Conservation (phyloP, 1,139 yeast species). For the Candida sp. region DNA sequence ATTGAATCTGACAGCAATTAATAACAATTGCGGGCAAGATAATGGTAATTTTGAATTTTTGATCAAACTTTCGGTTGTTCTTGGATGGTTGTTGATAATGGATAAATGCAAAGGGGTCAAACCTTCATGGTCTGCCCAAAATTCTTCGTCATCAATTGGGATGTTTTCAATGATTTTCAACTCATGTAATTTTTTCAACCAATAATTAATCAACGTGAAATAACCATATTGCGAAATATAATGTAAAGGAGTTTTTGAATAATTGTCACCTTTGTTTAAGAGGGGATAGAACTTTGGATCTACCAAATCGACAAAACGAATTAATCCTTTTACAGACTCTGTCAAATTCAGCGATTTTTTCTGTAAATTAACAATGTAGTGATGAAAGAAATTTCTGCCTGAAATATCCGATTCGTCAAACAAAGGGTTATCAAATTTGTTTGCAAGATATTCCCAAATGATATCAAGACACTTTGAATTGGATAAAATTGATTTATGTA, state of each 20-base stretch:
- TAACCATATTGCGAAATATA: constrained; percentile 89
- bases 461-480: constrained; percentile 52
- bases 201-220: constrained; percentile 53
- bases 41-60: constrained; percentile 35
- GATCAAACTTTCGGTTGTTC: constrained; percentile 59
- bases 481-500: constrained; percentile 61
- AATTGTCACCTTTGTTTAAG: constrained; percentile 67
- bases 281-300: constrained; percentile 50
- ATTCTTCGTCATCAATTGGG: constrained; percentile 54
- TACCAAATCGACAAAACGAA: constrained; percentile 24
- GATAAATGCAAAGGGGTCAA: constrained; percentile 84
- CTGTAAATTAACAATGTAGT: constrained; percentile 74
- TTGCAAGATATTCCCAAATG: constrained; percentile 32
- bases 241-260: constrained; percentile 83
- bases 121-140: constrained; percentile 85
- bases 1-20: constrained; percentile 72
- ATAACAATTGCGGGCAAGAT: constrained; percentile 49
- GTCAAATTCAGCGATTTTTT: constrained; percentile 37
- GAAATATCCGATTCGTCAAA: constrained; percentile 70
- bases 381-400: constrained; percentile 83
- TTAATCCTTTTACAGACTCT: constrained; percentile 20
- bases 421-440: constrained; percentile 15
- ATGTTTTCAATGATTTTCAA: constrained; percentile 32
- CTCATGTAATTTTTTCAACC: constrained; percentile 42
- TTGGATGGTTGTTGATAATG: constrained; percentile 79